These are phyloP conservation scores for Chlorophyllum brunneum DNA, from an alignment of 768 basidiomycete species.

Conservation along the genomic window DNA sequence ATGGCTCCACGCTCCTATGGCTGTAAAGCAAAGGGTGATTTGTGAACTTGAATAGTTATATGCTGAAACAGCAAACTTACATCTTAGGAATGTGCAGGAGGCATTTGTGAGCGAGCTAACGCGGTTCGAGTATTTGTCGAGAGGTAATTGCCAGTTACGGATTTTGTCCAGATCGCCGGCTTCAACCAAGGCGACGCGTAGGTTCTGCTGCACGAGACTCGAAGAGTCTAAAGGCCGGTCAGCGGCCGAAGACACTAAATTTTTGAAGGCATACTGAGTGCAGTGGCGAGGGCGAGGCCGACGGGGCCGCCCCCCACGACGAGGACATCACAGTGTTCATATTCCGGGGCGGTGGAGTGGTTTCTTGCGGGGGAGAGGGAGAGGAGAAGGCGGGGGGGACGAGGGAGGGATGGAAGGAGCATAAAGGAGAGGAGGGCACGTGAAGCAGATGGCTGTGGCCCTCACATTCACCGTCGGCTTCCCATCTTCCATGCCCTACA, in stretches of 20 bases:
- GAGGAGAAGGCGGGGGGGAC: neutral
- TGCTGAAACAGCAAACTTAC: slow-evolving; percentile 31
- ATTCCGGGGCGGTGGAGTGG: neutral
- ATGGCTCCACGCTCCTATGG: slow-evolving; percentile 79
- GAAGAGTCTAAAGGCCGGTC: slow-evolving; percentile 45
- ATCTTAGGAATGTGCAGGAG: slow-evolving; percentile 62
- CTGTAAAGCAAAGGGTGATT: slow-evolving; percentile 34
- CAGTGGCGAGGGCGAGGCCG: slow-evolving; percentile 85
- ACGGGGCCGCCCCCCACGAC: slow-evolving; percentile 94
- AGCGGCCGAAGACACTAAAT: slow-evolving; percentile 2
- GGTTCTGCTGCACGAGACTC: slow-evolving; percentile 40
- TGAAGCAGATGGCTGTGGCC: too few relatives aligned
- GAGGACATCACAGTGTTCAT: slow-evolving; percentile 75
- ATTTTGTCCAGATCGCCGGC: slow-evolving; percentile 71
- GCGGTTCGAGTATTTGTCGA: slow-evolving; percentile 69
- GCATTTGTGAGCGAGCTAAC: slow-evolving; percentile 83
- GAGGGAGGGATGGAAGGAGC: neutral
- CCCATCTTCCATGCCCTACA: too few relatives aligned
- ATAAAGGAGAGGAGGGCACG: slow-evolving; percentile 2
- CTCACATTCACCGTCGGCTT: too few relatives aligned
- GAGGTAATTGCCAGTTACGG: slow-evolving; percentile 57
- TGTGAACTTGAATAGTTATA: neutral
- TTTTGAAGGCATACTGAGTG: slow-evolving; percentile 56
- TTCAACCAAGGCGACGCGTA: slow-evolving; percentile 75
- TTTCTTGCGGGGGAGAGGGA: neutral